Base-by-base conservation (phyloP, 2,329 filamentous ascomycete genomes). In the Coleophoma cylindrospora region DNA sequence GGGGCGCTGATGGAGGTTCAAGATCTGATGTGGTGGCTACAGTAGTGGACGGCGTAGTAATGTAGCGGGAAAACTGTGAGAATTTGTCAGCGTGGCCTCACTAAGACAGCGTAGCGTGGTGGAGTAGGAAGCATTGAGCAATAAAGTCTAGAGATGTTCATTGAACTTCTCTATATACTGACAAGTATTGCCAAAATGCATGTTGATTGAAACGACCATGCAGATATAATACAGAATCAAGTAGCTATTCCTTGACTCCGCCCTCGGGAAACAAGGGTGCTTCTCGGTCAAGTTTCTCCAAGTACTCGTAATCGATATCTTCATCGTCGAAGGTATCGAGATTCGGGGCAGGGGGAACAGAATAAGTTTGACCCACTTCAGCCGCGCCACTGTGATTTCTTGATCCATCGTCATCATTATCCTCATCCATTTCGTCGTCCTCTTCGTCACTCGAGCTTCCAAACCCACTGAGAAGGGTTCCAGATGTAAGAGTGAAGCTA, bases 381-480 rank as follows among this genome's bases (percentile, higher is more conserved):
- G 60, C 63, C 54, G 57, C 58, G 50, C 58, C 57, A 53, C 52
- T 57, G 54, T 76, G 83, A 64, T 79, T 81, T 50, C 59, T 59
- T 33, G 49, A 53, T 46, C 62, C 61, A 41, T 74, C 81, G 54
- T 89, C 86, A 59, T 89, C 87, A 57, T 92, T 86, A 57, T 87
- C 87, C 51, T 89, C 88, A 53, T 95, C 89, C 71, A 90, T 87
- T 55, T 96, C 92, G 61, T 96, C 92, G 56, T 97, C 94, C 58
- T 97, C 94, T 68, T 96, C 92, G 60, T 96, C 91, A 63, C 91
- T 96, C 45, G 89, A 94, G 70, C 91, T 95, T 64, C 90, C 91
- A 70, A 97, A 97, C 47, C 91, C 91, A 64, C 89, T 92, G 27
- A 94, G 80, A 53, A 96, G 74, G 32, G 87, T 86, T 46, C 87